phyloP scores from a whole-genome alignment of 345 rosid species.

The Eucalyptus victrix region DNA sequence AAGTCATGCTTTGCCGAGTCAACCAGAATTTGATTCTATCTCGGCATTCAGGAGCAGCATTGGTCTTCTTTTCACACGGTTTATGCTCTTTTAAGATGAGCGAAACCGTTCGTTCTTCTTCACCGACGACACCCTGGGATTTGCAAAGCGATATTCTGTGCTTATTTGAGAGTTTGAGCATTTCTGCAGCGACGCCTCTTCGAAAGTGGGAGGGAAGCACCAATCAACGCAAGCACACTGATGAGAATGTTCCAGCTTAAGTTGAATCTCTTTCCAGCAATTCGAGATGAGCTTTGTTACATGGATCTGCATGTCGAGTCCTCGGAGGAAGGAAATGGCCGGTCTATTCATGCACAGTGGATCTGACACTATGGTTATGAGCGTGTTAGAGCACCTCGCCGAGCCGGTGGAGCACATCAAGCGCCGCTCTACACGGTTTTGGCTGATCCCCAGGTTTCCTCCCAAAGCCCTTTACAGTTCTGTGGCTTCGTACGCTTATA shows the following conservation, averaged over 20 bases:
- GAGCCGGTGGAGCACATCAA: background rate
- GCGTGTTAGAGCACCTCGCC: background rate
- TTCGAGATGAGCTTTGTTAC: background rate
- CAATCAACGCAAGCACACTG: background rate
- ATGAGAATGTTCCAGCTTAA: background rate
- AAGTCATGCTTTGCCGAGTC: background rate
- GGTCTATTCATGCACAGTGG: background rate
- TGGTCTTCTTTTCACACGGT: background rate
- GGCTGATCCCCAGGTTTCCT: background rate
- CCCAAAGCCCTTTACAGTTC: background rate
- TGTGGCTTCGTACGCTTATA: background rate
- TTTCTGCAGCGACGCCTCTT: background rate
- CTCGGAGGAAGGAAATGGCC: background rate
- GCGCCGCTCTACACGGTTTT: background rate
- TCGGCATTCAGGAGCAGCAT: background rate
- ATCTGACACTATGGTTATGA: background rate
- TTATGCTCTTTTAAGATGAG: background rate
- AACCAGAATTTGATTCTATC: background rate
- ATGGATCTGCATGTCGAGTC: background rate
- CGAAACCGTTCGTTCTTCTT: background rate
- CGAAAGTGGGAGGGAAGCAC: background rate
- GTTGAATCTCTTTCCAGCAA: background rate
- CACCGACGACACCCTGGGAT: background rate
- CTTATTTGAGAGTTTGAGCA: background rate
- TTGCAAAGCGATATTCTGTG: background rate